Base-by-base conservation (phyloP, 192 early-diverging fungal species). In the Rhizophlyctis rosea region DNA sequence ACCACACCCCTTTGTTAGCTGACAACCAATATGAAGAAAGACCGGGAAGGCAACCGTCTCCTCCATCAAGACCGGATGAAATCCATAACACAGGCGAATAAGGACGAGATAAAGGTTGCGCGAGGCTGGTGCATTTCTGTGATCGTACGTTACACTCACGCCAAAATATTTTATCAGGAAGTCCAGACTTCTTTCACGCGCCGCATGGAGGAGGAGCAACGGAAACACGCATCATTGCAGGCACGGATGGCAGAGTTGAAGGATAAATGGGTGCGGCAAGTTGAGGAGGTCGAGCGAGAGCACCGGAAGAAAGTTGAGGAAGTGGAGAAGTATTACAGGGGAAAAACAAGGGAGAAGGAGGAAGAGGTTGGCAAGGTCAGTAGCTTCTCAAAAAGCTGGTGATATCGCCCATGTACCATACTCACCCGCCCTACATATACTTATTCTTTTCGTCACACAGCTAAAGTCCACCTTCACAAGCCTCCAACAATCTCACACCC, bases 171-270 rank as follows among this genome's bases (percentile, higher is more conserved):
- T n/a, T 44, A 18, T 7, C 23, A 72, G 28, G 70, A 78, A 34
- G 51, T 76, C 57, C 53, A 77, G 28, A 29, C 39, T 3, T 47
- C 36, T 7, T 82, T 82, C 57, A 61, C 49, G n/a, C 47, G 44
- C 33, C 76, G 81, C 57, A 67, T 85, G 51, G 65, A 74, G 49
- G 73, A 70, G 30, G 79, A 82, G 61, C 52, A 34, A 16, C 73
- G 75, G 32, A 81, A 77, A 54, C 70, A 70, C 53, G 16, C 39
- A 21, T 73, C 62, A 25, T 56, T 85, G 14, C 39, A 71, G 34
- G 18, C 2, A 2, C 60, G 61, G 34, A 59, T 57, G 39, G 65
- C 33, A 0, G 34, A 63, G 35, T 52, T 84, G 50, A 65, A 81
- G 54, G 18, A 23, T 4, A 62, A 76, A 11, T 85, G 79, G 79